phyloP scores from a whole-genome alignment of 129 eudicot species.

The Artemisia annua region DNA sequence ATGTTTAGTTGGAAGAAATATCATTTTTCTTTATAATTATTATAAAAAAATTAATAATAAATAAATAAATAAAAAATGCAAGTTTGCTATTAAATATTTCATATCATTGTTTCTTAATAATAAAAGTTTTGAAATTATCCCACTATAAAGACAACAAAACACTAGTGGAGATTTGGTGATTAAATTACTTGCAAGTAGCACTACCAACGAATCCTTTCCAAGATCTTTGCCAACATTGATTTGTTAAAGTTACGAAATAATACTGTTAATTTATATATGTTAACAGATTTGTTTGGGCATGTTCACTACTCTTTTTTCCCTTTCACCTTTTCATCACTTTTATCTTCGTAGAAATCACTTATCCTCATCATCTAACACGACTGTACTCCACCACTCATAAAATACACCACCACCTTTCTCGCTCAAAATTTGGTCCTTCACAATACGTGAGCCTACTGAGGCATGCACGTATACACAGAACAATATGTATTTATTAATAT shows the following conservation, averaged over 20 bases:
- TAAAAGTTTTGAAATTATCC: not conserved
- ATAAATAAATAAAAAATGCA: no score
- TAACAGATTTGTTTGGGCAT: not conserved
- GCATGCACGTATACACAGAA: no score
- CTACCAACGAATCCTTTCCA: slow-evolving; percentile 16
- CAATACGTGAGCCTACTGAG: no score
- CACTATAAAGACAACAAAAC: slow-evolving; percentile 24
- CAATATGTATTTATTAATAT: no score
- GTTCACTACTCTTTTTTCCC: not conserved
- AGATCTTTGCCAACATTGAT: not conserved
- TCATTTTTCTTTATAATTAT: not conserved
- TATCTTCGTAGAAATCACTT: no score
- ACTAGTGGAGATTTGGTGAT: slow-evolving; percentile 22
- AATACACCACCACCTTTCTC: no score
- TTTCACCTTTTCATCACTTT: no score
- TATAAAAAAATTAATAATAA: no score
- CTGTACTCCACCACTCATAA: no score
- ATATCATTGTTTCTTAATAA: not conserved
- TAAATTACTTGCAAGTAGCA: slow-evolving; percentile 21
- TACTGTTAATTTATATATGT: not conserved
- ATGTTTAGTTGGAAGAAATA: no score
- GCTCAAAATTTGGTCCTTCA: no score
- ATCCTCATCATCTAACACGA: no score
- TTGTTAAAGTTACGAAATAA: not conserved
- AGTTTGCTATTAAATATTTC: not conserved